Evolutionary conservation across 2,329 filamentous ascomycete genomes (phyloP).

Genomic region (Plenodomus lindquistii): DNA sequence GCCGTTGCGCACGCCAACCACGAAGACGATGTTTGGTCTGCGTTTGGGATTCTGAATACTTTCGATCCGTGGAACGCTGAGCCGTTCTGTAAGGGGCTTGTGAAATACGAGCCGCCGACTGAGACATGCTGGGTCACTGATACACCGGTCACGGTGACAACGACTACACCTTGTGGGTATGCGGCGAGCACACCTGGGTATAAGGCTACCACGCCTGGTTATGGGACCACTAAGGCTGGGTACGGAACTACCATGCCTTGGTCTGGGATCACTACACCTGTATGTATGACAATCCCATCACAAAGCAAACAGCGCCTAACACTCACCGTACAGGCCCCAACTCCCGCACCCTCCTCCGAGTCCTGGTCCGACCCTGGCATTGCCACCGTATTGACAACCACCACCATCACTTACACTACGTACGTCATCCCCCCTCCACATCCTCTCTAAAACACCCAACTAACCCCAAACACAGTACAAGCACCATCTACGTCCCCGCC

Average conservation of each 20-base stretch:
- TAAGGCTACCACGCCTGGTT: not conserved
- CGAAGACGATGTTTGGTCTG: not conserved
- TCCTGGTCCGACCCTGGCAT: not conserved
- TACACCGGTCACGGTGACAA: slow-evolving; percentile 1
- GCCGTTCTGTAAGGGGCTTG: slow-evolving; percentile 1
- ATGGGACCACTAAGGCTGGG: not conserved
- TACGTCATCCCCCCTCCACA: not conserved
- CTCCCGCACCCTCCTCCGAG: not conserved
- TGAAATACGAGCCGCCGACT: not conserved
- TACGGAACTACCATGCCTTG: not conserved
- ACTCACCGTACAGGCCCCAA: not conserved
- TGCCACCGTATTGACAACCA: slow-evolving; percentile 1
- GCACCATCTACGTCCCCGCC: slow-evolving; percentile 1
- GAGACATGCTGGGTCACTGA: not conserved
- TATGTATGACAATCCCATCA: not conserved
- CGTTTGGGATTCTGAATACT: not conserved
- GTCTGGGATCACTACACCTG: not conserved
- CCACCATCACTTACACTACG: slow-evolving; percentile 4
- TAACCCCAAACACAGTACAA: slow-evolving; percentile 1
- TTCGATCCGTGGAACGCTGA: not conserved
- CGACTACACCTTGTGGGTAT: not conserved
- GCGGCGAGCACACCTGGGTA: not conserved
- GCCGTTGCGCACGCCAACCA: slow-evolving; percentile 1
- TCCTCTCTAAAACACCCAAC: not conserved
- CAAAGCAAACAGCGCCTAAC: not conserved